A percentile compares a stretch with the other conserved stretches of the same genome.
These are phyloP conservation scores for Globisporangium cederbergense DNA, from an alignment of 352 stramenopile genomes.

Conservation along the genomic window DNA sequence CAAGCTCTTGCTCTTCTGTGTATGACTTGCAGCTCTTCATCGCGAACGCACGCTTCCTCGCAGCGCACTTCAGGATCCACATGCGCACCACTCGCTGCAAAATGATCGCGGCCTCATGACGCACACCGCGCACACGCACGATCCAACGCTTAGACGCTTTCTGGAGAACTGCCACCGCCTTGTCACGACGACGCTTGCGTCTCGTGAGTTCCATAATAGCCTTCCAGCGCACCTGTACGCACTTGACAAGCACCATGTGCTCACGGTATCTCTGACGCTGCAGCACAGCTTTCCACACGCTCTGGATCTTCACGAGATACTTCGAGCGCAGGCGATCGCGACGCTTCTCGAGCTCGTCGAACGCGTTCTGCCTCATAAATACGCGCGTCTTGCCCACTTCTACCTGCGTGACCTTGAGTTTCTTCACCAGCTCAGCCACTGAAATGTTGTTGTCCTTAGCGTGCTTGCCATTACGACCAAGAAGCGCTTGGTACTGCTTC, in stretches of 20 bases:
- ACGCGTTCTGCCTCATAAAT: slow-evolving; percentile 61
- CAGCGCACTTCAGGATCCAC: slow-evolving; percentile 20
- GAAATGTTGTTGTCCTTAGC: slow-evolving; percentile 15
- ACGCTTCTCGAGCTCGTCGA: slow-evolving; percentile 56
- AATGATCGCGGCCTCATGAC: slow-evolving; percentile 23
- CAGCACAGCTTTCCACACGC: slow-evolving; percentile 34
- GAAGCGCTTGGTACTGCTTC: slow-evolving; percentile 42
- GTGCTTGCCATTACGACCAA: not conserved
- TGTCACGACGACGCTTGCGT: slow-evolving; percentile 26
- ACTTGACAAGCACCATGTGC: slow-evolving; percentile 32
- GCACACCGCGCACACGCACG: slow-evolving; percentile 14
- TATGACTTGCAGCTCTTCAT: not conserved
- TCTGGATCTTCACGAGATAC: slow-evolving; percentile 43
- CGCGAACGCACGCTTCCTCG: not conserved
- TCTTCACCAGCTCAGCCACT: slow-evolving; percentile 30
- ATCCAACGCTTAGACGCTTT: slow-evolving; percentile 32
- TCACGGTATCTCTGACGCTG: slow-evolving; percentile 30
- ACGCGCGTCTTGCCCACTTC: slow-evolving; percentile 67
- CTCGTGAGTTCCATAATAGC: slow-evolving; percentile 46
- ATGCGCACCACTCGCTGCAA: slow-evolving; percentile 30
- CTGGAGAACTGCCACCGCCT: slow-evolving; percentile 37
- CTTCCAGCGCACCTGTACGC: slow-evolving; percentile 56
- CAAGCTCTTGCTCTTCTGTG: not conserved
- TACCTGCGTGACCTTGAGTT: slow-evolving; percentile 36
- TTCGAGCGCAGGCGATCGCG: slow-evolving; percentile 31